Base-by-base conservation (phyloP, 169 alveolate genomes). In the Amoebophrya sp. region DNA sequence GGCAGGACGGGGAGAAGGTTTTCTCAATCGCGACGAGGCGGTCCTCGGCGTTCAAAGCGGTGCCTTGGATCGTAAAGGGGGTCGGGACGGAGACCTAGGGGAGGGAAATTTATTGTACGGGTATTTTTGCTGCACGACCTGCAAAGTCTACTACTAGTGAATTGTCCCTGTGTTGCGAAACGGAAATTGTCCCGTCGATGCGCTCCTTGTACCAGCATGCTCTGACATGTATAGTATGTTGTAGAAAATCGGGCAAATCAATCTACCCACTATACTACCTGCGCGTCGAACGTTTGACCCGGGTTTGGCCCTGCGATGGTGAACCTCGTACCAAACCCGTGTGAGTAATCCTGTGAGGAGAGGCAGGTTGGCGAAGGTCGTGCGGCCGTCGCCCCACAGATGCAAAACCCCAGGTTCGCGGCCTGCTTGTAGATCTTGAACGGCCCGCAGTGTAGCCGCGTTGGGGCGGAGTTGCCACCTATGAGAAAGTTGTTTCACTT, bases 401-500 rank as follows among this genome's bases (percentile, higher is more conserved):
- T 25, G 35, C 83, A 66, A 66, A 66, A 66, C 18, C 83, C 83
- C 10, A 66, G 35, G 32, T 66, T 66, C 18, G 29, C 83, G 32
- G 83, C 35, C 83, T 66, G 12, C 35, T 66, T 66, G 83, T 66
- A 66, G 32, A 66, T 25, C 35, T 0, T 1, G 35, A 66, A 66
- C 35, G 83, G 83, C 1, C 83, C 83, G 35, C 83, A 66, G 83
- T 66, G 39, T 25, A 66, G 83, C 83, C 83, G 12, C 32, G 83
- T 12, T 25, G 83, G 83, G 83, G 83, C 83, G 10, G 83, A 66
- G 83, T 66, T 66, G 29, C 83, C 83, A 66, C 83, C 83, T 66
- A n/a, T n/a, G n/a, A n/a, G n/a, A n/a, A n/a, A n/a, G n/a, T n/a
- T n/a, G n/a, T n/a, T n/a, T n/a, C n/a, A n/a, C n/a, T n/a, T n/a